Conservation (phyloP, 768 basidiomycete species). For the Coprinellus aureogranulatus region DNA sequence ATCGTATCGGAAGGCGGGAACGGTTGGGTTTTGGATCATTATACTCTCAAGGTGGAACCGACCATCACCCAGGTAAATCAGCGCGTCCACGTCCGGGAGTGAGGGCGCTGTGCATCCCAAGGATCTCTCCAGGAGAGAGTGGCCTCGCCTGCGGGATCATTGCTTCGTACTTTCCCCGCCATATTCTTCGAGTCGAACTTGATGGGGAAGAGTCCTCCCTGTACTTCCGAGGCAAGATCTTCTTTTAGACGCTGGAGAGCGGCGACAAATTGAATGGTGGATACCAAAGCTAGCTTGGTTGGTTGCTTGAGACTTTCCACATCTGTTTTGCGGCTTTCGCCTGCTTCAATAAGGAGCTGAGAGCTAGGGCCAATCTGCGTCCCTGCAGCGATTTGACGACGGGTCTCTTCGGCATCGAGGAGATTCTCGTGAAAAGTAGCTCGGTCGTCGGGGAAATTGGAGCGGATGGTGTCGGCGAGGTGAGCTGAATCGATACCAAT, state of each 20-base stretch:
- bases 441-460: conserved; percentile 84
- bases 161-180: conserved; percentile 68
- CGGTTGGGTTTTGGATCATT: conserved; percentile 97
- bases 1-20: conserved; percentile 97
- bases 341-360: conserved; percentile 63
- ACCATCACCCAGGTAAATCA: conserved; percentile 98
- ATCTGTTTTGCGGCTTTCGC: conserved; percentile 7
- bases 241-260: conserved; percentile 86
- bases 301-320: conserved; percentile 2
- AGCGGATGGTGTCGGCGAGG: conserved; percentile 76
- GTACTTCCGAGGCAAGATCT: conserved; percentile 52
- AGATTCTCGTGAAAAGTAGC: conserved; percentile 62
- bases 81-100: conserved; percentile 74
- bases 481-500: conserved; percentile 89
- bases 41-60: conserved; percentile 98
- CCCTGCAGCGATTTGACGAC: conserved; percentile 40
- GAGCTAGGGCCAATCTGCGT: conserved; percentile 48
- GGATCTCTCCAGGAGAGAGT: conserved; percentile 91
- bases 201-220: conserved; percentile 4
- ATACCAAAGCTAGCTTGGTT: conserved; percentile 87
- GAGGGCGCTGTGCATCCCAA: conserved; percentile 95
- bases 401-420: conserved; percentile 51
- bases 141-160: conserved; percentile 86
- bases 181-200: conserved; percentile 24
- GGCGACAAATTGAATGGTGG: conserved; percentile 96